Base-by-base conservation (phyloP, 257 asterid species). In the Petunia secreta region DNA sequence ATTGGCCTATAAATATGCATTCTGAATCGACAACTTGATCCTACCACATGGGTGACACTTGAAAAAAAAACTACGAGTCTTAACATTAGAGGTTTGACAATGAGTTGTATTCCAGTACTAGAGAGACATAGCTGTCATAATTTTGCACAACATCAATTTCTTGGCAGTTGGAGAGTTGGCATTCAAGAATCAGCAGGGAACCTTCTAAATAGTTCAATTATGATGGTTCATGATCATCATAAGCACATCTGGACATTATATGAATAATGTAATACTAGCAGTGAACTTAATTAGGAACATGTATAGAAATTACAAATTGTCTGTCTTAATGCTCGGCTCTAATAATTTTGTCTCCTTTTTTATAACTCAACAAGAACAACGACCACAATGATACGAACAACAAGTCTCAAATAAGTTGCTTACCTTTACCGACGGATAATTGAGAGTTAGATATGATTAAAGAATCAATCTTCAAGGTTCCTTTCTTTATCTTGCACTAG, bases 201-300 rank as follows among this genome's bases (percentile, higher is more conserved):
- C 55, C 38, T 67, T 41, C 75, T 43, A 68, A 68, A 44, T 68
- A n/a, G 44, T 68, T 43, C 2, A 41, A 43, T 67, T 67, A 7
- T 43, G 55, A 65, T 65, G 36, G 34, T 37, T 65, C 73, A 65
- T 65, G 15, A 66, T 36, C 53, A 64, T 65, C 73, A 65, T 65
- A 40, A 66, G 53, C 53, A 66, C 53, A 66, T 66, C 14, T 0
- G 41, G 53, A 66, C 75, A 65, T 39, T 39, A 6, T 5, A 40
- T 65, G 36, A 65, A 65, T 65, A 39, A 65, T 40, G 39, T 40
- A 15, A 5, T 1, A 39, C 50, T 64, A 13, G 60, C n/a, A 57
- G 7, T 57, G 4, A 57, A 57, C 36, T 57, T 39, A 25, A 25
- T 25, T 25, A 25, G 11, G 52, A 40, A 39, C 46, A 25, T 25